phyloP scores from a whole-genome alignment of 768 basidiomycete species.

The Termitomyces eurrhizus region DNA sequence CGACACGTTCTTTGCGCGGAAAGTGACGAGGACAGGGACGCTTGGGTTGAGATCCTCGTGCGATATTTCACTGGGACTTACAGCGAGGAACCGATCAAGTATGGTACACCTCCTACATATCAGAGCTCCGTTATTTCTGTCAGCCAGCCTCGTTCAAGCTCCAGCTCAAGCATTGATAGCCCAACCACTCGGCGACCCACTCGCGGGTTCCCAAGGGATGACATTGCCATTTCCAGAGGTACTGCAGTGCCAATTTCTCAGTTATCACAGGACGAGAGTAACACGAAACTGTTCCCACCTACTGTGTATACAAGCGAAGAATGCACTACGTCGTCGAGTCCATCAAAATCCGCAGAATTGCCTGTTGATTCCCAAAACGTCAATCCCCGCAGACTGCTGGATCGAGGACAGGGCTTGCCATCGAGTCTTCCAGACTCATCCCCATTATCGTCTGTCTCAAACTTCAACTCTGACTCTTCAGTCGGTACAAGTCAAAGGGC shows the following conservation, averaged over 20 bases:
- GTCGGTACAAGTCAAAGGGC: constrained; percentile 47
- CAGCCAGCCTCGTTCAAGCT: constrained; percentile 55
- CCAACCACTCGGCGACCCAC: constrained; percentile 31
- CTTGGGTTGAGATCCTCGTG: constrained; percentile 93
- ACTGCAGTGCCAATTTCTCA: constrained; percentile 53
- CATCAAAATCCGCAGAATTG: constrained; percentile 50
- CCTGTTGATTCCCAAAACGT: constrained; percentile 38
- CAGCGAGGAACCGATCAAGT: constrained; percentile 59
- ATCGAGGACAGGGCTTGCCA: constrained; percentile 41
- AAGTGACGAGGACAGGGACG: constrained; percentile 89
- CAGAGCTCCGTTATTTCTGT: constrained; percentile 17
- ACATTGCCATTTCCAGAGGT: constrained; percentile 47
- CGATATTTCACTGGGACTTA: constrained; percentile 82
- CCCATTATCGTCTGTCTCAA: constrained; percentile 58
- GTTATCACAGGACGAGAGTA: constrained; percentile 48
- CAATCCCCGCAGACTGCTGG: constrained; percentile 36
- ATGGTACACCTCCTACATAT: constrained; percentile 26
- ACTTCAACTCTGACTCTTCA: constrained; percentile 29
- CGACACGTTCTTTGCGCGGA: constrained; percentile 96
- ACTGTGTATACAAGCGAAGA: constrained; percentile 32
- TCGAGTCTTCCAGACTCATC: constrained; percentile 52
- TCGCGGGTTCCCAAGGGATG: constrained; percentile 54
- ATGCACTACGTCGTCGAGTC: constrained; percentile 43
- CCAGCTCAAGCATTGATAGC: constrained; percentile 36
- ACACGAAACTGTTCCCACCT: constrained; percentile 58